Evolutionary conservation across 805 yeast genomes (phyloP).

Genomic region (Yamadazyma tumulicola): DNA sequence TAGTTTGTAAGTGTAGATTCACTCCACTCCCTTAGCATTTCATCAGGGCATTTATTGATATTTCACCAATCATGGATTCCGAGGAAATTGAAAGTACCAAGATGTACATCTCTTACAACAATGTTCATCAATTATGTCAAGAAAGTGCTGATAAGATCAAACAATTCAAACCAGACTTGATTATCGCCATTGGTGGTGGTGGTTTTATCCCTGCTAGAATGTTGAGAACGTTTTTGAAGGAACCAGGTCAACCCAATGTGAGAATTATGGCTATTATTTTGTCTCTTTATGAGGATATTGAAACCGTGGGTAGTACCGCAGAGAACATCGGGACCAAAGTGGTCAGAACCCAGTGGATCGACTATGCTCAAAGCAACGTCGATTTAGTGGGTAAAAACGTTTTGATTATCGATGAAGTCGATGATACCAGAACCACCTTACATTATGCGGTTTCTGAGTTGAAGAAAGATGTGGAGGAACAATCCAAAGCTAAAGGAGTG

Average conservation of each 20-base stretch:
- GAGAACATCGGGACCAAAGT: conserved; percentile 62
- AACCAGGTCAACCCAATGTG: conserved; percentile 81
- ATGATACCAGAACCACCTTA: conserved; percentile 80
- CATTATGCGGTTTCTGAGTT: conserved; percentile 76
- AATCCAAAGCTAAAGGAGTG: conserved; percentile 51
- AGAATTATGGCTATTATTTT: conserved; percentile 93
- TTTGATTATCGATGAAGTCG: conserved; percentile 78
- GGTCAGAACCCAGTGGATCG: conserved; percentile 81
- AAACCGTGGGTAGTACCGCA: conserved; percentile 51
- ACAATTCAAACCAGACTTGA: conserved; percentile 77
- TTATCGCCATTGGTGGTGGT: conserved; percentile 96
- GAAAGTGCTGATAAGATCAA: conserved; percentile 59
- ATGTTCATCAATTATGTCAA: conserved; percentile 73
- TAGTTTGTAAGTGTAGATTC: not conserved
- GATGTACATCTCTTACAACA: conserved; percentile 76
- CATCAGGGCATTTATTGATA: not conserved
- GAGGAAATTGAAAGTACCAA: conserved; percentile 28
- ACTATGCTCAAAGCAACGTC: conserved; percentile 60
- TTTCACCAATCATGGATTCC: conserved; percentile 3
- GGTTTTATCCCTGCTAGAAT: conserved; percentile 98
- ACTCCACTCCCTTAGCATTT: not conserved
- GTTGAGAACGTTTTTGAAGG: conserved; percentile 86
- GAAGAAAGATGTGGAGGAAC: conserved; percentile 64
- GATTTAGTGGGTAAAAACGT: conserved; percentile 67
- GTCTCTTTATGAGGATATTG: conserved; percentile 83